Evolutionary conservation across 768 basidiomycete genomes (phyloP), one percentile per base, ranked within the genome.

Genomic region (Leccinum variicolor): DNA sequence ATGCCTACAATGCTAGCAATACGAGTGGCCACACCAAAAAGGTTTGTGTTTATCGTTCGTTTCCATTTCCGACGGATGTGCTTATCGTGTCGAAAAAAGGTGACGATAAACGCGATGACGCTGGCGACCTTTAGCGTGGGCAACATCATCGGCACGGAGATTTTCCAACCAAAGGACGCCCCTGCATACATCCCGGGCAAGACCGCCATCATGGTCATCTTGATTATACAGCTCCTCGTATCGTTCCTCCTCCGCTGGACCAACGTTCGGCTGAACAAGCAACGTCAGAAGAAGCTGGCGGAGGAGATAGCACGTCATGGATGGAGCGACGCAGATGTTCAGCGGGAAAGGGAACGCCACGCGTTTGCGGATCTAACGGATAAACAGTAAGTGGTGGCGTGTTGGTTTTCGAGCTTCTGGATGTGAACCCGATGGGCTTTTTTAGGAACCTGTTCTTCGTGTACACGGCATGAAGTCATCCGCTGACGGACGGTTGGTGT

Each of bases 21-120:
- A 86, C 81, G 0, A 79, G 79, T 33, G 84, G 84, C 0, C 82
- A 85, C 52, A 87, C 85, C 6, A 87, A 88, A 75, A 88, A 87
- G 74, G 76, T 74, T 74, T 41, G 9, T 41, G 10, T 41, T 39
- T 36, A 21, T 14, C 10, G 2, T 14, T 9, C n/a, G 26, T 5
- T 53, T 54, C 34, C 17, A 7, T 41, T 41, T 26, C 34, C 43
- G 48, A 36, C 36, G n/a, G 45, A 28, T 26, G 46, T 54, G 29
- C 54, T 41, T 5, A 19, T 28, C 49, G 26, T 25, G 26, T 28
- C 56, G 33, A 34, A 34, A 72, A 54, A 64, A 67, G 73, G 80
- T 82, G 58, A 86, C 84, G 2, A 77, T 85, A 61, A 85, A 85
- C 54, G 80, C 83, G 4, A 75, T 85, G 77, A 85, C 83, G 3